These are phyloP conservation scores for Hyphopichia wangnamkhiaoensis DNA, from an alignment of 1,139 yeast species.

Conservation along the genomic window DNA sequence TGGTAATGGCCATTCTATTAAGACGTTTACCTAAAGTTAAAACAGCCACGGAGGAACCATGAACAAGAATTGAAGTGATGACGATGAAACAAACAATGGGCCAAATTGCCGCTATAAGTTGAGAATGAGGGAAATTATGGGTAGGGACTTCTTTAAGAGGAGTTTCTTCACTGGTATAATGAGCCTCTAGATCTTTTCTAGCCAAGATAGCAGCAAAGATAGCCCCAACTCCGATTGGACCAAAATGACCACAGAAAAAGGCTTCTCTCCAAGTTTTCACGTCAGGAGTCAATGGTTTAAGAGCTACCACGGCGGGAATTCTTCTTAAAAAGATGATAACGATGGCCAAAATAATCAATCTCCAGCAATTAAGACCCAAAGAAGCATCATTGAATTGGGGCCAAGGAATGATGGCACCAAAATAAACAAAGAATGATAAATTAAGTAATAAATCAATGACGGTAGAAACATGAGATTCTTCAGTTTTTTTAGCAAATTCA, in stretches of 20 bases:
- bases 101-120: slow-evolving; percentile 77
- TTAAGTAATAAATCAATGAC: slow-evolving; percentile 84
- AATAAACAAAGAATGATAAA: slow-evolving; percentile 86
- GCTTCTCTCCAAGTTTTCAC: slow-evolving; percentile 95
- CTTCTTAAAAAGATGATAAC: slow-evolving; percentile 84
- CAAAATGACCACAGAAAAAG: slow-evolving; percentile 93
- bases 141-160: slow-evolving; percentile 59
- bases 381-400: slow-evolving; percentile 65
- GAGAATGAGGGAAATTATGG: slow-evolving; percentile 59
- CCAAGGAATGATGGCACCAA: slow-evolving; percentile 97
- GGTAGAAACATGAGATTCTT: slow-evolving; percentile 89
- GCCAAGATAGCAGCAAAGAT: slow-evolving; percentile 87
- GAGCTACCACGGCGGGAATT: slow-evolving; percentile 78
- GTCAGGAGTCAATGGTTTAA: slow-evolving; percentile 88
- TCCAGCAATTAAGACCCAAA: slow-evolving; percentile 81
- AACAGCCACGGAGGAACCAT: slow-evolving; percentile 96
- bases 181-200: slow-evolving; percentile 70
- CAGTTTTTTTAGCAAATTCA: slow-evolving; percentile 83
- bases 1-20: slow-evolving; percentile 89
- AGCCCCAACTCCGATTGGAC: slow-evolving; percentile 98
- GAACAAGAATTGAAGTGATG: slow-evolving; percentile 84
- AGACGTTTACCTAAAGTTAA: slow-evolving; percentile 84
- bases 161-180: slow-evolving; percentile 56
- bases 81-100: slow-evolving; percentile 87
- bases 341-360: slow-evolving; percentile 75